These are phyloP conservation scores for Quercus cerris DNA, from an alignment of 306 rosid species.

Conservation along the genomic window DNA sequence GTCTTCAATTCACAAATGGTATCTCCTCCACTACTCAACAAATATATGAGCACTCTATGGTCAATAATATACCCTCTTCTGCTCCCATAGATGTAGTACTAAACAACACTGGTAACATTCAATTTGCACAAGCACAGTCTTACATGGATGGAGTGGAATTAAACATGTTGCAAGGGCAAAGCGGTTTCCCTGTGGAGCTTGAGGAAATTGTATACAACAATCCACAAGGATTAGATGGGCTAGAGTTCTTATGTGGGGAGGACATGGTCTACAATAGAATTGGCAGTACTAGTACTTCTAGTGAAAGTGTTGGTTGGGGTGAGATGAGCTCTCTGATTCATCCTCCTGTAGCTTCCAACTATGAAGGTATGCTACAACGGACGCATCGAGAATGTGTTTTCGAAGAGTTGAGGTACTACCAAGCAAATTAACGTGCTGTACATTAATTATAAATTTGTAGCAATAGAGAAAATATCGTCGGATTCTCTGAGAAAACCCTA, in stretches of 20 bases:
- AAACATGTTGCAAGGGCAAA: conserved; percentile 45
- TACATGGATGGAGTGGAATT: conserved; percentile 5
- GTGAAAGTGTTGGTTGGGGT: conserved; percentile 37
- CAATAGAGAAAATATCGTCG: background rate
- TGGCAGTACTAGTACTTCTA: conserved; percentile 17
- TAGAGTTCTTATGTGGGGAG: conserved; percentile 52
- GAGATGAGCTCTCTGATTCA: conserved; percentile 38
- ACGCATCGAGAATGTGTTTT: conserved; percentile 32
- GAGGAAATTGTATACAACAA: conserved; percentile 38
- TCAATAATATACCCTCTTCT: conserved; percentile 20
- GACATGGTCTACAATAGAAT: conserved; percentile 26
- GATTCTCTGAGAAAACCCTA: conserved; percentile 19
- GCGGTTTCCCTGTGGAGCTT: conserved; percentile 18
- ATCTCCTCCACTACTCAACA: conserved; percentile 16
- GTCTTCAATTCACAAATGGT: conserved; percentile 26
- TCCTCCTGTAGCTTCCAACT: conserved; percentile 34
- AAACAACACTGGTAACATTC: conserved; percentile 14
- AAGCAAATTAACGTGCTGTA: conserved; percentile 26
- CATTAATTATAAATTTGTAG: conserved; percentile 11
- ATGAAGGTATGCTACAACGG: conserved; percentile 26
- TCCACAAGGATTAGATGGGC: conserved; percentile 42
- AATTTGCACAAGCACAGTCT: conserved; percentile 27
- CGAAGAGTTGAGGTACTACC: conserved; percentile 34
- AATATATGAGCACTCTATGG: conserved; percentile 11
- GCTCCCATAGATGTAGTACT: conserved; percentile 8